Evolutionary conservation across 108 stramenopile genomes (phyloP), one percentile per base, ranked within the genome.

Genomic region (Aurantiochytrium sp.): DNA sequence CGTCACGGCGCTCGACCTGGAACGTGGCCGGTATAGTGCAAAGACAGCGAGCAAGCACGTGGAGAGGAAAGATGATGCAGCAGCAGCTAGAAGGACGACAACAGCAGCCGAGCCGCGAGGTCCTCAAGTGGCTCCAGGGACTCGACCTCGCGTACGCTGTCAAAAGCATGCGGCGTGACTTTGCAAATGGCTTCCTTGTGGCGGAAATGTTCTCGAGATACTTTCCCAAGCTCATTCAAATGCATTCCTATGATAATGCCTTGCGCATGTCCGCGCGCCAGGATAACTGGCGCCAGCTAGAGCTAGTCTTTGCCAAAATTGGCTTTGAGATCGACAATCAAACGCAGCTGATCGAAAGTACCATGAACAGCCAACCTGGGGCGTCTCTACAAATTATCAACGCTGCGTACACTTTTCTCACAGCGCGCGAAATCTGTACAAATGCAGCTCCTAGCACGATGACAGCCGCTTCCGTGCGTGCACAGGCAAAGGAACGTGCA

Each of bases 211-310:
- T 93, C 69, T 92, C 91, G 59, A 88, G 94, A 0, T 94, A 94
- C 89, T 94, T 93, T 58, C 92, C 73, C 35, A 92, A 92, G 64
- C 91, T 93, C 10, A 58, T 95, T 21, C 64, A 88, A 44, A 94
- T 95, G 94, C 94, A 95, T 76, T 83, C 88, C 16, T 95, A 83
- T 57, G 93, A 94, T 76, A 95, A 94, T 44, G 94, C 93, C 42
- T 64, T 29, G 21, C 45, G 89, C 16, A 5, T 91, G 51, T 12
- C 73, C 14, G 92, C 90, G 23, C 93, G 93, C 73, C 60, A 91
- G 44, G 94, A 95, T 60, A 95, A 95, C 44, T 95, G 94, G 94
- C 64, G 58, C 6, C 94, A 95, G 91, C 93, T 95, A 12, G 76
- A 53, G 25, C 28, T 53, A 0, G n/a, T 83, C 28, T 83, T 83